These are phyloP conservation scores for Trametes punicea DNA, from an alignment of 768 basidiomycete genomes.

Conservation along the genomic window DNA sequence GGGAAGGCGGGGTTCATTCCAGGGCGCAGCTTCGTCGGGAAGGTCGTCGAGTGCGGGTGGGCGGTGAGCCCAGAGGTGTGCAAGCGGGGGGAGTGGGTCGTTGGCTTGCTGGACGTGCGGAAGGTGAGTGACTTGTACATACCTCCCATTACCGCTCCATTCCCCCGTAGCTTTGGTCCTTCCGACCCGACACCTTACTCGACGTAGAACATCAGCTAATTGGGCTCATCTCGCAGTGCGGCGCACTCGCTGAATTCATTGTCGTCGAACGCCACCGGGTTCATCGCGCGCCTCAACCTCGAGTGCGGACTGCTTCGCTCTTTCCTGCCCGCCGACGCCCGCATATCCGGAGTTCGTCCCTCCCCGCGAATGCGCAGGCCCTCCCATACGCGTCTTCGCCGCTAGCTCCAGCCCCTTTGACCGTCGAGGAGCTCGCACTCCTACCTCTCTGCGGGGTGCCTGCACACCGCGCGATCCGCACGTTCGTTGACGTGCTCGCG, in stretches of 20 bases:
- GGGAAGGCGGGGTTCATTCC: slow-evolving; percentile 66
- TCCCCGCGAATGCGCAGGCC: slow-evolving; percentile 18
- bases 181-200: neutral
- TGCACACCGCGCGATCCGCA: slow-evolving; percentile 80
- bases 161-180: neutral
- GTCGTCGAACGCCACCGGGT: slow-evolving; percentile 76
- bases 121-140: slow-evolving; percentile 54
- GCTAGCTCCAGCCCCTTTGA: slow-evolving; percentile 29
- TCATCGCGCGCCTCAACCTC: slow-evolving; percentile 60
- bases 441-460: slow-evolving; percentile 75
- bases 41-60: slow-evolving; percentile 80
- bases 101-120: slow-evolving; percentile 72
- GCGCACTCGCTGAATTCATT: slow-evolving; percentile 87
- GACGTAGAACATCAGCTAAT: slow-evolving; percentile 13
- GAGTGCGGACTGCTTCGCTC: slow-evolving; percentile 29
- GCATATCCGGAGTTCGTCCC: slow-evolving; percentile 26
- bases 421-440: slow-evolving; percentile 74
- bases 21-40: slow-evolving; percentile 82
- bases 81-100: slow-evolving; percentile 81
- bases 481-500: slow-evolving; percentile 50
- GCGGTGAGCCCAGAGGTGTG: slow-evolving; percentile 60
- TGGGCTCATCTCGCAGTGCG: slow-evolving; percentile 47
- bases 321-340: slow-evolving; percentile 28
- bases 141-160: neutral
- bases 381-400: slow-evolving; percentile 19